A percentile compares a stretch with the other conserved stretches of the same genome.
phyloP scores from a whole-genome alignment of 2,329 filamentous ascomycete species.

The Gaeumannomyces tritici region DNA sequence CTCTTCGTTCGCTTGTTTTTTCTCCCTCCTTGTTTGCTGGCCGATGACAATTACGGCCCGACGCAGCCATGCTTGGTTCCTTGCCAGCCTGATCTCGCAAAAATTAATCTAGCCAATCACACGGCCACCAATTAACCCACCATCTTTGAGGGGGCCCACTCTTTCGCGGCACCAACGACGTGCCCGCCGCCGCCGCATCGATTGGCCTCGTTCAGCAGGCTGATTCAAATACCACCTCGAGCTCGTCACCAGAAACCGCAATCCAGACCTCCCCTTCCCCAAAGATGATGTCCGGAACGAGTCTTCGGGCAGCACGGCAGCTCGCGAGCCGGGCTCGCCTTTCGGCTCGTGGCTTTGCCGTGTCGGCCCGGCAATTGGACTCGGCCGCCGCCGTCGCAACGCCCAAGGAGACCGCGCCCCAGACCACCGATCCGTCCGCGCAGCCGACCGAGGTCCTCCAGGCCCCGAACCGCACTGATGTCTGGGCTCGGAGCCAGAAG shows the following conservation, averaged over 20 bases:
- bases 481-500: constrained; percentile 83
- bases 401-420: constrained; percentile 31
- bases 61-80: neutral
- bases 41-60: neutral
- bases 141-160: neutral
- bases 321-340: constrained; percentile 34
- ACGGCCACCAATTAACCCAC: neutral
- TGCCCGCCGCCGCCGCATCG: neutral
- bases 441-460: constrained; percentile 49
- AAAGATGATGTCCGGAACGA: constrained; percentile 34
- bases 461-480: constrained; percentile 72
- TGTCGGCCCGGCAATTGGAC: constrained; percentile 37
- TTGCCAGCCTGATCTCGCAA: no score
- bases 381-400: constrained; percentile 25
- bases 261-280: constrained; percentile 5
- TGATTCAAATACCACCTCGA: neutral
- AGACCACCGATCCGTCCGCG: constrained; percentile 30
- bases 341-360: constrained; percentile 36
- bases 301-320: constrained; percentile 28
- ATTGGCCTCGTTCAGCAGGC: neutral
- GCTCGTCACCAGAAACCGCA: neutral
- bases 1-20: neutral
- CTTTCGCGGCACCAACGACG: neutral
- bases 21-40: neutral
- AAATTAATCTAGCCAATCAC: neutral